Percentiles rank a stretch among this genome's conserved stretches.
These are phyloP conservation scores for Thymus mandschuricus DNA, from an alignment of 257 asterid species.

Conservation along the genomic window DNA sequence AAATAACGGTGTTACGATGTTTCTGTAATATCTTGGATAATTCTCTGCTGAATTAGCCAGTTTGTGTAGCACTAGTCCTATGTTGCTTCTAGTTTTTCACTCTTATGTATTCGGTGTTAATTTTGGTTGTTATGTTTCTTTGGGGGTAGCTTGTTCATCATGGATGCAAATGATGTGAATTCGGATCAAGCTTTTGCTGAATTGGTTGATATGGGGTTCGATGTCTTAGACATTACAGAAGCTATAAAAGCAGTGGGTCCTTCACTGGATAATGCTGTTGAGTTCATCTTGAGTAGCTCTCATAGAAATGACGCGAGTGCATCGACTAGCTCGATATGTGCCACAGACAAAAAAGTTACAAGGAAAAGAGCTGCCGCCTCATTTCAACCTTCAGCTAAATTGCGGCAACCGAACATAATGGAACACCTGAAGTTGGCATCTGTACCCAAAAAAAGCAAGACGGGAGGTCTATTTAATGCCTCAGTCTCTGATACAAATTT, in stretches of 20 bases:
- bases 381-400: constrained; percentile 34
- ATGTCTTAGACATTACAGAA: constrained; percentile 48
- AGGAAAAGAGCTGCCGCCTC: constrained; percentile 46
- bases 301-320: constrained; percentile 40
- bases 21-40: constrained; percentile 12
- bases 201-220: constrained; percentile 74
- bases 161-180: constrained; percentile 42
- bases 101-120: background rate
- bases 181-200: constrained; percentile 58
- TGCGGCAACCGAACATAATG: constrained; percentile 58
- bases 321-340: constrained; percentile 41
- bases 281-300: constrained; percentile 60
- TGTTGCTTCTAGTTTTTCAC: background rate
- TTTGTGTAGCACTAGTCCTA: too few species aligned
- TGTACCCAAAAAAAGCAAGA: constrained; percentile 45
- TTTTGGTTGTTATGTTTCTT: constrained; percentile 16
- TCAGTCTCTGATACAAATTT: constrained; percentile 31
- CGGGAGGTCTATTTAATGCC: constrained; percentile 17
- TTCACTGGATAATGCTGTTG: constrained; percentile 57
- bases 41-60: constrained; percentile 1
- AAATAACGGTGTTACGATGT: background rate
- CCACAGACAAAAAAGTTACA: constrained; percentile 26
- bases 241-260: constrained; percentile 68
- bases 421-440: constrained; percentile 45
- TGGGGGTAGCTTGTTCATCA: constrained; percentile 31